Base-by-base conservation (phyloP, 75 land plant species). In the Adiantum capillusveneris region DNA sequence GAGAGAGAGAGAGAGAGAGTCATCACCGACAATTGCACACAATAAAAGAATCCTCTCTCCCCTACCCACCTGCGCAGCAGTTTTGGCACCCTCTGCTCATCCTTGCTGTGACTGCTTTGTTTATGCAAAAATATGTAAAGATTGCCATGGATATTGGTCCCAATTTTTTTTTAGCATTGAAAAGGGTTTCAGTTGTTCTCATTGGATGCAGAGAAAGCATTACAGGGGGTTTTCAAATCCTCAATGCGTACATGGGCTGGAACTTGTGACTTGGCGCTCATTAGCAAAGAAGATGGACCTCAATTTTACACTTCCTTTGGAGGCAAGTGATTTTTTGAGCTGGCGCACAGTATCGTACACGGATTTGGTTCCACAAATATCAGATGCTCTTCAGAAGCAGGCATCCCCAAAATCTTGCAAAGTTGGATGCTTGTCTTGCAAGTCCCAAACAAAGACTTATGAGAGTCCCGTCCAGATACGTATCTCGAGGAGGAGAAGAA, bases 141-240 rank as follows among this genome's bases (percentile, higher is more conserved):
- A n/a, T n/a, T n/a, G n/a, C n/a, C n/a, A n/a, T n/a, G n/a, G n/a
- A n/a, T n/a, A n/a, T n/a, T n/a, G n/a, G 66, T 87, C 84, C n/a
- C 91, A 79, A 25, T 89, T 86, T 56, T 87, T 87, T 18, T 86
- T 83, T 63, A 79, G 87, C 44, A 87, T 65, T 16, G 87, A 86
- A 45, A 83, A 74, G 57, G 95, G 95, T 1, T 89, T 89, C 60
- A 78, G 78, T 42, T 54, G 95, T 29, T 89, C 95, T 48, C 94
- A 88, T 63, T 53, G 89, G 59, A 88, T 88, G 94, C 94, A 88
- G 75, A 62, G 94, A 57, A 88, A 88, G 74, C 90, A 88, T 55
- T 88, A 88, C 65, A 61, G 89, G 36, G 94, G 94, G 13, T 72
- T 88, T 28, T 88, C 94, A 0, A 88, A 88, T 34, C 94, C 94